Percentiles rank a stretch among this genome's conserved stretches.
Evolutionary conservation across 2,329 filamentous ascomycete genomes (phyloP).

Genomic region (Calonectria crousiana): DNA sequence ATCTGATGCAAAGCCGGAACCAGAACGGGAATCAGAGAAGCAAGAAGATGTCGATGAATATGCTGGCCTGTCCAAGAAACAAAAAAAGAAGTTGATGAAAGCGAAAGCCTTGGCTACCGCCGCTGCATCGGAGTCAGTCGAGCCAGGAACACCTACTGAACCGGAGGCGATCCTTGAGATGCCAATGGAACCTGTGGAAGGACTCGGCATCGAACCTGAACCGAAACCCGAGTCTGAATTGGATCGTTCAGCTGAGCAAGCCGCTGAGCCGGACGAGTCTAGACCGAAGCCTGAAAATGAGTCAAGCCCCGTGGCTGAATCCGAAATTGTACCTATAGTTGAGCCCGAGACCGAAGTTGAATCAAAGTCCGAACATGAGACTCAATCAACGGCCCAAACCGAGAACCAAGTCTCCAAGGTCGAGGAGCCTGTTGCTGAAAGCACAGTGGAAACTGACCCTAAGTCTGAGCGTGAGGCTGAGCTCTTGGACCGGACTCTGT

Average conservation of each 20-base stretch:
- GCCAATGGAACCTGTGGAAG: constrained; percentile 29
- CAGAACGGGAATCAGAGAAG: constrained; percentile 35
- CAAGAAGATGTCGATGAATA: constrained; percentile 38
- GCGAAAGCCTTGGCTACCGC: constrained; percentile 37
- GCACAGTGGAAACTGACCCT: constrained; percentile 23
- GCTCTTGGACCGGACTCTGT: constrained; percentile 27
- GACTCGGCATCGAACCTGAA: constrained; percentile 36
- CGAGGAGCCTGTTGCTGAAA: constrained; percentile 31
- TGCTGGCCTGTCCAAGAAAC: constrained; percentile 44
- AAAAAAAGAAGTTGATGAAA: constrained; percentile 42
- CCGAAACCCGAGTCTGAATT: constrained; percentile 24
- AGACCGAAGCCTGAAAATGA: constrained; percentile 38
- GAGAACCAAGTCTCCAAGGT: constrained; percentile 26
- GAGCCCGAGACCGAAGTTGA: constrained; percentile 45
- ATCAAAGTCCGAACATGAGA: constrained; percentile 43
- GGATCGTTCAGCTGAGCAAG: constrained; percentile 27
- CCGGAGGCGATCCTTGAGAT: constrained; percentile 29
- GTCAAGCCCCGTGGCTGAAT: constrained; percentile 31
- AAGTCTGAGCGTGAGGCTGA: constrained; percentile 29
- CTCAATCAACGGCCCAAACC: constrained; percentile 34
- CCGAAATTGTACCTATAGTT: constrained; percentile 43
- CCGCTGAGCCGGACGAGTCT: constrained; percentile 28
- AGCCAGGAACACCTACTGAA: constrained; percentile 33
- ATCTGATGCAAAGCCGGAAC: constrained; percentile 32
- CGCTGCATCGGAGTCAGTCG: constrained; percentile 25